Percentiles rank a stretch among this genome's conserved stretches.
phyloP scores from a whole-genome alignment of 331 rosid species.

The Dryas integrifolia region DNA sequence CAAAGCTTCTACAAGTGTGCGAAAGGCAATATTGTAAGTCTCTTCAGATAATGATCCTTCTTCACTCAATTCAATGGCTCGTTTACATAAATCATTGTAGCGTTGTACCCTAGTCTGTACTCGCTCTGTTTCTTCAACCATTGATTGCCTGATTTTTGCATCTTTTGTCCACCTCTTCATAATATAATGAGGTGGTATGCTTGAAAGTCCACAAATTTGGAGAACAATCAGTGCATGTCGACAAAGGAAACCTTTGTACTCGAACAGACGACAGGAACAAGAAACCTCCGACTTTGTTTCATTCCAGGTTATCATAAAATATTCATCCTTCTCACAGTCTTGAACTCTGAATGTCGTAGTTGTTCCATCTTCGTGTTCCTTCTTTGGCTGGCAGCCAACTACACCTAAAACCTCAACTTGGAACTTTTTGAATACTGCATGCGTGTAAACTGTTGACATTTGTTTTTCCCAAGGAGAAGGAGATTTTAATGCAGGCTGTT shows the following conservation, averaged over 20 bases:
- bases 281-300: slow-evolving; percentile 42
- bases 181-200: slow-evolving; percentile 46
- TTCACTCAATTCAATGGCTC: slow-evolving; percentile 53
- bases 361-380: slow-evolving; percentile 42
- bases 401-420: slow-evolving; percentile 55
- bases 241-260: slow-evolving; percentile 53
- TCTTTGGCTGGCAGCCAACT: slow-evolving; percentile 53
- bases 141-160: slow-evolving; percentile 36
- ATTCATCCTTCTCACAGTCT: slow-evolving; percentile 51
- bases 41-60: slow-evolving; percentile 54
- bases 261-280: slow-evolving; percentile 49
- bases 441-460: slow-evolving; percentile 50
- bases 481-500: slow-evolving; percentile 53
- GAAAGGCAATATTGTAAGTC: slow-evolving; percentile 40
- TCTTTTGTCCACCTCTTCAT: slow-evolving; percentile 54
- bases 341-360: slow-evolving; percentile 45
- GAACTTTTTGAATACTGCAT: slow-evolving; percentile 49
- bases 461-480: slow-evolving; percentile 63
- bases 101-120: slow-evolving; percentile 42
- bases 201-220: slow-evolving; percentile 45
- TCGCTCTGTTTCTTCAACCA: slow-evolving; percentile 35
- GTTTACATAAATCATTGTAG: slow-evolving; percentile 46
- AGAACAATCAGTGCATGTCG: slow-evolving; percentile 49
- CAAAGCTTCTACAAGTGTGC: slow-evolving; percentile 43
- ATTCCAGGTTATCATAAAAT: slow-evolving; percentile 37